These are phyloP conservation scores for Monosporascus sp. DNA, from an alignment of 2,329 filamentous ascomycete genomes.

Conservation along the genomic window DNA sequence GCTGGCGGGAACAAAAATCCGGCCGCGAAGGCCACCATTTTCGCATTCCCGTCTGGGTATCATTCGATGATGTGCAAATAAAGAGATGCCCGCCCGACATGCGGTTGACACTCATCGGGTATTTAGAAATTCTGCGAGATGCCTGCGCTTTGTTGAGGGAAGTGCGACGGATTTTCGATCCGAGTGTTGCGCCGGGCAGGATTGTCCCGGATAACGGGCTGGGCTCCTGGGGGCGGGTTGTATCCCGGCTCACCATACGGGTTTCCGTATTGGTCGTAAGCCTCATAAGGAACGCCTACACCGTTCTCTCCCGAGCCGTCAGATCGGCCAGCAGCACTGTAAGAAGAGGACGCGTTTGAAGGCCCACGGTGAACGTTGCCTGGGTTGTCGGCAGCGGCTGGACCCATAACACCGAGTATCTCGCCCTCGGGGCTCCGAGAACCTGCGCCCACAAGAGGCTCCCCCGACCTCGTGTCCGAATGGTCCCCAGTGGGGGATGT, in stretches of 20 bases:
- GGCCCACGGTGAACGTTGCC: conserved; percentile 79
- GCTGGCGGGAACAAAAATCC: background rate
- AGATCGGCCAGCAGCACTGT: conserved; percentile 77
- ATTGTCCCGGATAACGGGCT: conserved; percentile 89
- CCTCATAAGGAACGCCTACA: conserved; percentile 43
- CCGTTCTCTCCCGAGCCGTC: conserved; percentile 55
- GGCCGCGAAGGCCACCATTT: background rate
- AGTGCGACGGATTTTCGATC: conserved; percentile 86
- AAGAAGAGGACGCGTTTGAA: conserved; percentile 94
- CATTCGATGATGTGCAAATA: conserved; percentile 11
- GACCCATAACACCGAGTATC: conserved; percentile 77
- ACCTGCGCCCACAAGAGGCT: conserved; percentile 54
- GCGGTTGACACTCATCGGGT: background rate
- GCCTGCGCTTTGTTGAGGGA: conserved; percentile 86
- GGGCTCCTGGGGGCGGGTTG: conserved; percentile 39
- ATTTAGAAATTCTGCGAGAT: conserved; percentile 95
- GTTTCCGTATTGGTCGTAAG: conserved; percentile 56
- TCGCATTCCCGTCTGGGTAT: conserved; percentile 13
- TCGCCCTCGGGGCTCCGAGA: conserved; percentile 66
- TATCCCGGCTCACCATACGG: conserved; percentile 48
- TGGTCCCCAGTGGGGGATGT: conserved; percentile 63
- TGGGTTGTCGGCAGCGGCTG: conserved; percentile 61
- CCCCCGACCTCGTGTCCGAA: conserved; percentile 67
- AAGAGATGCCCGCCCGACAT: background rate
- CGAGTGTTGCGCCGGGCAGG: conserved; percentile 87